phyloP scores from a whole-genome alignment of 2,329 filamentous ascomycete species.

The Waltergamsia citrina region DNA sequence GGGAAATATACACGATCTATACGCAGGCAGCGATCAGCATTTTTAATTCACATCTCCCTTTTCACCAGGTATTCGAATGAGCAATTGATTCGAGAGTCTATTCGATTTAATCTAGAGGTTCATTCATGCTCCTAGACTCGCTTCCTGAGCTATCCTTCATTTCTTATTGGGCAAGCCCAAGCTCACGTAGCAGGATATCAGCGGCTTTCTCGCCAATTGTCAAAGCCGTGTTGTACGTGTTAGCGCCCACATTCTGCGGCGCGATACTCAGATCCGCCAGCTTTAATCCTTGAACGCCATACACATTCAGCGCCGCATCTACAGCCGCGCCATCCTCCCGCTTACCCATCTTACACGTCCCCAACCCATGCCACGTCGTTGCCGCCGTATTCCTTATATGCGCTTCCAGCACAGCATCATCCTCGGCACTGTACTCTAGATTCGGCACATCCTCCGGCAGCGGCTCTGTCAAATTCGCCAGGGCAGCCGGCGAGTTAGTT shows the following conservation, averaged over 20 bases:
- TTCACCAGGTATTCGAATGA: no score
- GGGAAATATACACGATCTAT: no score
- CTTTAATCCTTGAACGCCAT: slow-evolving; percentile 26
- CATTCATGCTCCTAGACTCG: no score
- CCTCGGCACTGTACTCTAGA: slow-evolving; percentile 35
- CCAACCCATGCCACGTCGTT: slow-evolving; percentile 32
- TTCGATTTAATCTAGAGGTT: no score
- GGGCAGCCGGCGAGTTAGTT: slow-evolving; percentile 25
- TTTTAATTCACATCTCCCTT: no score
- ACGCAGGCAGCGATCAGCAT: no score
- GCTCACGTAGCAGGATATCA: slow-evolving; percentile 18
- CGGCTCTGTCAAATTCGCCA: slow-evolving; percentile 33
- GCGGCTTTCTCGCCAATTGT: slow-evolving; percentile 32
- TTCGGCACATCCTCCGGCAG: slow-evolving; percentile 20
- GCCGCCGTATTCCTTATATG: slow-evolving; percentile 24
- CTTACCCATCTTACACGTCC: slow-evolving; percentile 30
- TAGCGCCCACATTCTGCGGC: slow-evolving; percentile 29
- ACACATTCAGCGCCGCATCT: slow-evolving; percentile 25
- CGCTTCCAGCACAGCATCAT: slow-evolving; percentile 35
- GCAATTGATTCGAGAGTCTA: no score
- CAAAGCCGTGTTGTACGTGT: slow-evolving; percentile 33
- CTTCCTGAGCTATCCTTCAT: no score
- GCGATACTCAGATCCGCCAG: slow-evolving; percentile 24
- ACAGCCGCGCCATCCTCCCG: slow-evolving; percentile 26
- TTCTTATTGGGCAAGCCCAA: no score